Base-by-base conservation (phyloP, 352 stramenopile species). In the Pythium phragmitis region DNA sequence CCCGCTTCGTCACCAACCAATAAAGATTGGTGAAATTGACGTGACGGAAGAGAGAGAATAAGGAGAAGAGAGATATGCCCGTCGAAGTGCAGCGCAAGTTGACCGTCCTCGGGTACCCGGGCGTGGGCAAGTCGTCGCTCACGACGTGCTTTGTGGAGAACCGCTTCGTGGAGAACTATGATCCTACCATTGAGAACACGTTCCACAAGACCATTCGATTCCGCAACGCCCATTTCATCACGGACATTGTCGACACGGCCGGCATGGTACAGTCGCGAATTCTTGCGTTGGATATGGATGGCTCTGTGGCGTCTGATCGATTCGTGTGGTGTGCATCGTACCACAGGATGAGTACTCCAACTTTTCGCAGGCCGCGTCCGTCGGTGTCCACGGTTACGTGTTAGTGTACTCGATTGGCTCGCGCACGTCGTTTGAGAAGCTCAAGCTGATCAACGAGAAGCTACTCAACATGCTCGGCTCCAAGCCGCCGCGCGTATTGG, bases 191-290 rank as follows among this genome's bases (percentile, higher is more conserved):
- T 69, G 96, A 98, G 76, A 98, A 96, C 74, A 98, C 92, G 30
- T 96, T 97, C 68, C 90, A 98, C 79, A 98, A 98, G 80, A 98
- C 89, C 9, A 97, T 98, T 56, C 87, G 92, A 39, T 98, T 98
- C 78, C 80, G 89, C n/a, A 97, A 97, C 69, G 96, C 96, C 21
- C 91, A 98, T 75, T 98, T 98, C 63, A 88, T 96, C 36, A 98
- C 94, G 26, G 96, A 98, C 70, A 98, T 98, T 69, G 93, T 98
- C 66, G 96, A 98, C 72, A 98, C 94, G n/a, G 96, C 96, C 13
- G 96, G 96, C 59, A 98, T 98, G 87, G 87, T 95, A 70, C 26
- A 3, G 73, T 67, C 37, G 43, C 8, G 43, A 49, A 49, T 9
- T 26, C 26, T 30, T 30, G 26, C 26, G 26, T 30, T 30, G 26